Evolutionary conservation across 352 stramenopile genomes (phyloP).

Genomic region (Pythium volutum): DNA sequence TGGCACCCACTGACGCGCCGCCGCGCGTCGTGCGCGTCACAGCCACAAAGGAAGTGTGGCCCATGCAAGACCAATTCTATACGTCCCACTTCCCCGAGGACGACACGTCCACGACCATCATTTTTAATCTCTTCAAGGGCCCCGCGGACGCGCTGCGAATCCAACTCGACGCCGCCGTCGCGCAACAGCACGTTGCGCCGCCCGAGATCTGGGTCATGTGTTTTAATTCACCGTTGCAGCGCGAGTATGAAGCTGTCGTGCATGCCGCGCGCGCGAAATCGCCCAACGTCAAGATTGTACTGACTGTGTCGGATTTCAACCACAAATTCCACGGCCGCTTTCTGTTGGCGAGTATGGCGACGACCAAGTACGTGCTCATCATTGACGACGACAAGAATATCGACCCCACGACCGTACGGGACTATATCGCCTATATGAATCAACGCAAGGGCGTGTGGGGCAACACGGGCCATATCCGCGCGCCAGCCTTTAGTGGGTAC

Average conservation of each 20-base stretch:
- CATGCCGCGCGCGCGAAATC: neutral
- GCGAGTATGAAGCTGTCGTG: constrained; percentile 32
- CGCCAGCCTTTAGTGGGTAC: constrained; percentile 37
- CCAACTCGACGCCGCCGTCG: constrained; percentile 37
- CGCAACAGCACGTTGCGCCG: constrained; percentile 34
- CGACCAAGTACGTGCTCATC: constrained; percentile 29
- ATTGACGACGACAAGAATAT: constrained; percentile 28
- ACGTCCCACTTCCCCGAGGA: constrained; percentile 25
- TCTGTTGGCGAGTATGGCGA: constrained; percentile 28
- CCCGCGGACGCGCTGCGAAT: constrained; percentile 38
- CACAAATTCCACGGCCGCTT: constrained; percentile 31
- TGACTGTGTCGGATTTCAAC: constrained; percentile 27
- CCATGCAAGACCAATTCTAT: constrained; percentile 54
- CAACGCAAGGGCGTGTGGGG: constrained; percentile 41
- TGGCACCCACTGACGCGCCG: neutral
- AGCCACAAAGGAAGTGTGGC: constrained; percentile 14
- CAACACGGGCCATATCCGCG: constrained; percentile 50
- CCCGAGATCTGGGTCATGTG: constrained; percentile 64
- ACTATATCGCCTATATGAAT: constrained; percentile 26
- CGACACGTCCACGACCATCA: constrained; percentile 66
- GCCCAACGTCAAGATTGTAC: constrained; percentile 11
- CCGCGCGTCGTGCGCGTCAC: constrained; percentile 2
- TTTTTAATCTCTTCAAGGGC: constrained; percentile 71
- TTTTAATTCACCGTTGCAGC: constrained; percentile 47
- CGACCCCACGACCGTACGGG: constrained; percentile 16